Base-by-base conservation (phyloP, 1,284 basidiomycete species). In the Trametes pubescens region DNA sequence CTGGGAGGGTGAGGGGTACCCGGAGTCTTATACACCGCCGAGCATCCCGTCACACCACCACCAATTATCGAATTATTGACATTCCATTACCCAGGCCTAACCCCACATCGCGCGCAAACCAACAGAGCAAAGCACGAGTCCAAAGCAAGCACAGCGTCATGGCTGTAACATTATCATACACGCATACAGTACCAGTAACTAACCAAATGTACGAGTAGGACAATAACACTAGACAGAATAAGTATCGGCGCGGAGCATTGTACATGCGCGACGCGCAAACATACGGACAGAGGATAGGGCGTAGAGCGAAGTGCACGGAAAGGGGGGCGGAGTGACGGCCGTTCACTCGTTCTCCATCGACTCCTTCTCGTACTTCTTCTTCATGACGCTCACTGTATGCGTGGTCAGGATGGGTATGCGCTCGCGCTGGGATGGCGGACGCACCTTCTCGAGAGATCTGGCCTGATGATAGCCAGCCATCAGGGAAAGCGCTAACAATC, bases 401-500 rank as follows among this genome's bases (percentile, higher is more conserved):
- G 46, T 51, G 11, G 40, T 32, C 9, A 32, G 22, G 26, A 22
- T 8, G 11, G 22, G 9, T 13, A 53, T 22, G 35, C 21, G 34
- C 51, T 24, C 7, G 35, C 7, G 22, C 24, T 2, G n/a, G 16
- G 5, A 16, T 18, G 11, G 14, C 16, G 18, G 2, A 69, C 79
- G 49, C 43, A 81, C 81, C 79, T 75, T 83, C 82, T 46, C 82
- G 76, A 38, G 82, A 83, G 51, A 83, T 81, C 69, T 81, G 78
- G 9, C 80, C 79, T 7, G 80, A 80, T 1, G 78, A 80, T 80
- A 91, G 84, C 90, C 90, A 92, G 13, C 89, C 89, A 0, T 90
- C 85, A 0, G 91, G 92, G 76, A 91, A 94, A 1, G 86, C 86
- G 32, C 81, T 83, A 0, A 93, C 88, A 64, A 94, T 92, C 86